Conservation (phyloP, 148 eudicot genomes). For the Cornus kousa region DNA sequence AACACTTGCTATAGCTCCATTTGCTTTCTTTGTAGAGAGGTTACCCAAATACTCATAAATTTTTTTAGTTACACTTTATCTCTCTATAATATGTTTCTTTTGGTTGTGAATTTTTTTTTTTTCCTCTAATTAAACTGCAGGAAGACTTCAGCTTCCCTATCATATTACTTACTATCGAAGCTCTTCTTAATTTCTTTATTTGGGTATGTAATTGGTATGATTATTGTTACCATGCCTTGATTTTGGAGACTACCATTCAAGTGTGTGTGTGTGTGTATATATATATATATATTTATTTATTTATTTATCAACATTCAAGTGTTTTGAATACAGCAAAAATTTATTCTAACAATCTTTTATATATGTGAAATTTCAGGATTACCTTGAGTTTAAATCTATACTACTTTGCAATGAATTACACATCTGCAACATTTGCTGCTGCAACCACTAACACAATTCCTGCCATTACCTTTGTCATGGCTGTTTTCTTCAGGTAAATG, state of each 20-base stretch:
- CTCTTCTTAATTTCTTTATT: conserved; percentile 33
- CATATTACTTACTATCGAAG: conserved; percentile 27
- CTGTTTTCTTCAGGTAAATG: conserved; percentile 23
- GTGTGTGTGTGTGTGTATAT: too few species aligned
- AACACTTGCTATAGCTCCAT: conserved; percentile 33
- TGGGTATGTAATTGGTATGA: neutral
- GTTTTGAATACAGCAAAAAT: too few species aligned
- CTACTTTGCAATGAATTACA: conserved; percentile 16
- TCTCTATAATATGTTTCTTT: neutral
- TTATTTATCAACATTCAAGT: too few species aligned
- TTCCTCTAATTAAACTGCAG: conserved; percentile 18
- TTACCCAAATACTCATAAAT: neutral
- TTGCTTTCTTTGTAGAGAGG: conserved; percentile 41
- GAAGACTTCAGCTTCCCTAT: conserved; percentile 25
- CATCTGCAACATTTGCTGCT: conserved; percentile 37
- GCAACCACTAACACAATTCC: conserved; percentile 32
- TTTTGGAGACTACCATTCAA: neutral
- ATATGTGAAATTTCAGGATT: conserved; percentile 17
- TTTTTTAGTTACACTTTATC: neutral
- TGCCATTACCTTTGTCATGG: conserved; percentile 28
- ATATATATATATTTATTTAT: too few species aligned
- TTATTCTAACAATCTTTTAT: neutral
- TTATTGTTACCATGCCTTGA: neutral
- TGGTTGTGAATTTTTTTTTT: neutral
- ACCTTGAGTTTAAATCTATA: conserved; percentile 27